Evolutionary conservation across 2,329 filamentous ascomycete genomes (phyloP).

Genomic region (Chaetomium olivaceum): DNA sequence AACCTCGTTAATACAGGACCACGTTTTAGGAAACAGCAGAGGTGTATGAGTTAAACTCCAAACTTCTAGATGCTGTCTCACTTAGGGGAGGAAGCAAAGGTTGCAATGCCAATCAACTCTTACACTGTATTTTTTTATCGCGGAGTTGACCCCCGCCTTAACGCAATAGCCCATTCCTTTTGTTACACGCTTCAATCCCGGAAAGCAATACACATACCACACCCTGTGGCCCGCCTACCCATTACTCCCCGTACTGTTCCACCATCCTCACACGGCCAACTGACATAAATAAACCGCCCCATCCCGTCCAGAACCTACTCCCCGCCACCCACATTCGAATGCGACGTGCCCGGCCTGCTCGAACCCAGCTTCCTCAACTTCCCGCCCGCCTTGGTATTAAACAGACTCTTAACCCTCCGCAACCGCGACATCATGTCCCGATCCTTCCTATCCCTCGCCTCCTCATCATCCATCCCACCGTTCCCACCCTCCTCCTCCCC

Average conservation of each 20-base stretch:
- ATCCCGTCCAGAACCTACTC: neutral
- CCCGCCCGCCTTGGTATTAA: constrained; percentile 64
- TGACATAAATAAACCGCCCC: neutral
- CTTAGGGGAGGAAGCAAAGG: neutral
- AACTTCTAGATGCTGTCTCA: too few species aligned
- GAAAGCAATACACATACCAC: neutral
- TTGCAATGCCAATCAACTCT: neutral
- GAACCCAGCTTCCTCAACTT: constrained; percentile 44
- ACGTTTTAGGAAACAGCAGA: too few species aligned
- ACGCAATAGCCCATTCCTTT: neutral
- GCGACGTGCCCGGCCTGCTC: constrained; percentile 32
- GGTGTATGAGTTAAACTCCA: too few species aligned
- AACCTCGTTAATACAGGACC: too few species aligned
- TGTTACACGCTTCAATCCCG: neutral
- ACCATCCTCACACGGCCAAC: neutral
- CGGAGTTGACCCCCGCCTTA: neutral
- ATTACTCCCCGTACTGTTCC: neutral
- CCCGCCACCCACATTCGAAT: constrained; percentile 23
- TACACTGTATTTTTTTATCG: neutral
- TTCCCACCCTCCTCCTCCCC: constrained; percentile 27
- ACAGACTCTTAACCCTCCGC: constrained; percentile 68
- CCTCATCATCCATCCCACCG: constrained; percentile 53
- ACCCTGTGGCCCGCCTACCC: too few species aligned
- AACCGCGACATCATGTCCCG: constrained; percentile 73
- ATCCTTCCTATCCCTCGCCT: constrained; percentile 59